These are phyloP conservation scores for Neocucurbitaria cava DNA, from an alignment of 2,329 filamentous ascomycete genomes.

Conservation along the genomic window DNA sequence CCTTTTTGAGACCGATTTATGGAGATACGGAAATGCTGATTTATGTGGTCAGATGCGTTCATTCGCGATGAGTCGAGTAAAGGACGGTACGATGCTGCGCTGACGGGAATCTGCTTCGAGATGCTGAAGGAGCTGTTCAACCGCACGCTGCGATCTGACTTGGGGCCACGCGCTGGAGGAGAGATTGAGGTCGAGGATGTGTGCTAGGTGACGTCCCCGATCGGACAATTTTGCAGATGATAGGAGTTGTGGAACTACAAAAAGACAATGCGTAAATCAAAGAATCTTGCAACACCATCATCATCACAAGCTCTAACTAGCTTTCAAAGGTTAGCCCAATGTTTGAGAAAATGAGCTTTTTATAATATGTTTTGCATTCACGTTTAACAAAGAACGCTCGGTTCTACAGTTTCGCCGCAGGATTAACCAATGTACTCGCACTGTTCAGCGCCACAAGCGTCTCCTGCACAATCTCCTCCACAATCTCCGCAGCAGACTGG, in stretches of 20 bases:
- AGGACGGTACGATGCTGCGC: slow-evolving; percentile 88
- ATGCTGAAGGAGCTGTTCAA: slow-evolving; percentile 87
- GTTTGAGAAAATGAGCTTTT: no score
- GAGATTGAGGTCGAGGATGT: slow-evolving; percentile 73
- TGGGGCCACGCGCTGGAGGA: slow-evolving; percentile 71
- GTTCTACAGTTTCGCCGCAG: slow-evolving; percentile 22
- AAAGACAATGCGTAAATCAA: no score
- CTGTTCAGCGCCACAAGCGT: slow-evolving; percentile 23
- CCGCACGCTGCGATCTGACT: slow-evolving; percentile 76
- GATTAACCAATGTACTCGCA: slow-evolving; percentile 21
- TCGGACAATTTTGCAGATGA: no score
- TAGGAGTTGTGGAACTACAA: no score
- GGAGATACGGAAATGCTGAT: not conserved
- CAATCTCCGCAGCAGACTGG: slow-evolving; percentile 32
- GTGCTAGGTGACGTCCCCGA: no score
- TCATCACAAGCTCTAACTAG: no score
- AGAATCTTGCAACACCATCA: no score
- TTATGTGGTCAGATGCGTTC: slow-evolving; percentile 71
- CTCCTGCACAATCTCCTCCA: slow-evolving; percentile 36
- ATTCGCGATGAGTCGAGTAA: slow-evolving; percentile 92
- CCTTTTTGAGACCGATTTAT: slow-evolving; percentile 1
- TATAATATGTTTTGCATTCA: no score
- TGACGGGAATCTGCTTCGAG: slow-evolving; percentile 89
- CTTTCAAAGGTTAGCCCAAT: no score
- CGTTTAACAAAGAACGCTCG: no score